phyloP scores from a whole-genome alignment of 1,139 yeast genomes.

The Suhomyces terraborum region DNA sequence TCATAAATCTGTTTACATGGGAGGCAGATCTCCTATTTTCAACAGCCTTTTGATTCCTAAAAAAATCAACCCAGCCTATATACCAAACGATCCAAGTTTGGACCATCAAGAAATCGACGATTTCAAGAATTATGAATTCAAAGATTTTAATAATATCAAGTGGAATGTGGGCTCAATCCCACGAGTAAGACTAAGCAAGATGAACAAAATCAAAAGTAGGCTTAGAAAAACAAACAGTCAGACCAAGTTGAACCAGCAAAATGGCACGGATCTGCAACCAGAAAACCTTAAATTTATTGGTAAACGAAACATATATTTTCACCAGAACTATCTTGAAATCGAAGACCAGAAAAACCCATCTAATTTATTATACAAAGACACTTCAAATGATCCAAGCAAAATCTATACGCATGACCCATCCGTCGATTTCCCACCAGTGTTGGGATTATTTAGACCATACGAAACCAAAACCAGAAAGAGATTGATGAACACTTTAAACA shows the following conservation, averaged over 20 bases:
- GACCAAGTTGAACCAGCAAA: constrained; percentile 8
- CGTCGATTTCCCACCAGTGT: constrained; percentile 39
- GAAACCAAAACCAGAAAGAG: constrained; percentile 47
- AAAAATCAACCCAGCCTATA: constrained; percentile 25
- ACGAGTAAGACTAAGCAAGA: constrained; percentile 26
- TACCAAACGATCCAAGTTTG: constrained; percentile 21
- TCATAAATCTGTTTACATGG: constrained; percentile 6
- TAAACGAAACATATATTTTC: constrained; percentile 25
- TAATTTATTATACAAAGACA: constrained; percentile 26
- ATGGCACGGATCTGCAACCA: constrained; percentile 4
- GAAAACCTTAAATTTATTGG: constrained; percentile 21
- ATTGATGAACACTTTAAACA: constrained; percentile 30
- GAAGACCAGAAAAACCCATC: constrained; percentile 19
- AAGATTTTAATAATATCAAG: constrained; percentile 28
- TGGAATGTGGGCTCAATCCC: constrained; percentile 55
- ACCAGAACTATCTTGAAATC: constrained; percentile 22
- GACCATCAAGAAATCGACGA: constrained; percentile 7
- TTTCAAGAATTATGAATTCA: constrained; percentile 35
- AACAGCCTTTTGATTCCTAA: constrained; percentile 34
- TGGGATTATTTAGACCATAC: constrained; percentile 57
- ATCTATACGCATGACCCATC: constrained; percentile 34
- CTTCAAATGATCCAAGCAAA: constrained; percentile 27
- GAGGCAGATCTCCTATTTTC: constrained; percentile 18
- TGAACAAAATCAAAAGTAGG: constrained; percentile 15
- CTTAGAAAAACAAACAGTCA: constrained; percentile 10